Evolutionary conservation across 2,329 filamentous ascomycete genomes (phyloP), one percentile per base, ranked within the genome.

Genomic region (Cladosporium oxysporum): DNA sequence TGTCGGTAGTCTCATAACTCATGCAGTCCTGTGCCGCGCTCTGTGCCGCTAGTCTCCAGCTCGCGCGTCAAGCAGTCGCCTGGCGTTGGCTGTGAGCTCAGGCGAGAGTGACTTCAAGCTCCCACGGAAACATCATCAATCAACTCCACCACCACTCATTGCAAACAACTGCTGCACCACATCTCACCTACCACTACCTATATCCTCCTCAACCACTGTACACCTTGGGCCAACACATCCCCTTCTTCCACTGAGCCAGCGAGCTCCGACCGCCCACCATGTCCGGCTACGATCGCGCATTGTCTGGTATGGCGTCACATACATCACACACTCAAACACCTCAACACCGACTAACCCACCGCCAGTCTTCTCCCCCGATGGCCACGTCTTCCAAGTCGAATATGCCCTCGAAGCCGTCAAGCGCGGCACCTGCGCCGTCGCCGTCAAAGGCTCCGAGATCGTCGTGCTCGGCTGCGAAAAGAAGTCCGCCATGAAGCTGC

Each of bases 371-470:
- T 98, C 94, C 87, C 95, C 95, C 76, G 95, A 99, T 83, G 95
- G 95, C 82, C 95, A 99, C 84, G 95, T 99, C 76, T 99, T 99
- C 84, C 95, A 99, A 83, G 95, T 99, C 76, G 95, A 99, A 86
- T 99, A 99, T 87, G 95, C 95, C 65, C 91, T 96, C 73, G 95
- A 99, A 83, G 95, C 95, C 72, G 95, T 99, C 73, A 99, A 99
- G 86, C 85, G 95, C 92, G 95, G 94, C 95, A 99, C 95, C 75
- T 99, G 95, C 83, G 95, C 96, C 58, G 95, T 99, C 64, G 95
- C 93, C 73, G 94, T 99, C 72, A 99, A 99, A 84, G 95, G 95
- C 75, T 85, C 87, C 74, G 91, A 96, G 79, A 91, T 98, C 70
- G 95, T 99, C 41, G 95, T 99, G 33, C 86, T 99, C 59, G 95